phyloP scores from a whole-genome alignment of 768 basidiomycete species.

The Lentinus tigrinus region DNA sequence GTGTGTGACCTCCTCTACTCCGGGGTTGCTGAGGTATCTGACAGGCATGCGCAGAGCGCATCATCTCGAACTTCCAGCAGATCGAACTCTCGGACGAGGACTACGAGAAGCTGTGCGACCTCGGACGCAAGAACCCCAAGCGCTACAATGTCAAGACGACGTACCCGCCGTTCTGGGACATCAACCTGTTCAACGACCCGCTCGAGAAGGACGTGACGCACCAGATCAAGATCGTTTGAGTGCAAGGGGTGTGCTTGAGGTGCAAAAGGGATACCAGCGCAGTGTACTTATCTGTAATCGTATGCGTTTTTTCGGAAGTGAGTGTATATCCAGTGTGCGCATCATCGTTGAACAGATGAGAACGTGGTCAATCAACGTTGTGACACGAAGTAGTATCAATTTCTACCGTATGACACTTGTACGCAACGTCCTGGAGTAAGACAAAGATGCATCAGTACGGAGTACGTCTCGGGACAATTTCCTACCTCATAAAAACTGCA shows the following conservation, averaged over 20 bases:
- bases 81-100: constrained; percentile 65
- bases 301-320: too few species aligned
- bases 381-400: too few species aligned
- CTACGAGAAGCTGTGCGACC: constrained; percentile 53
- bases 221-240: constrained; percentile 33
- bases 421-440: too few species aligned
- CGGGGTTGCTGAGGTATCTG: not conserved
- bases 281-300: constrained; percentile 6
- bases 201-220: constrained; percentile 44
- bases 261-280: not conserved
- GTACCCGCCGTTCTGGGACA: constrained; percentile 64
- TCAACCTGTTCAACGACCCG: constrained; percentile 68
- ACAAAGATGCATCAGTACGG: too few species aligned
- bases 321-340: too few species aligned
- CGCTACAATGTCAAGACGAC: constrained; percentile 65
- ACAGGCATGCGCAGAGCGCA: constrained; percentile 41
- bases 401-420: too few species aligned
- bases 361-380: too few species aligned
- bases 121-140: constrained; percentile 48
- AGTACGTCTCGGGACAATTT: too few species aligned
- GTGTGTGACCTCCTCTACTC: constrained; percentile 23
- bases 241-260: not conserved
- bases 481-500: too few species aligned
- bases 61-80: constrained; percentile 77
- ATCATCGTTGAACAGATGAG: too few species aligned